Conservation (phyloP, 495 filamentous ascomycete species). For the Astrothelium macrocarpum region DNA sequence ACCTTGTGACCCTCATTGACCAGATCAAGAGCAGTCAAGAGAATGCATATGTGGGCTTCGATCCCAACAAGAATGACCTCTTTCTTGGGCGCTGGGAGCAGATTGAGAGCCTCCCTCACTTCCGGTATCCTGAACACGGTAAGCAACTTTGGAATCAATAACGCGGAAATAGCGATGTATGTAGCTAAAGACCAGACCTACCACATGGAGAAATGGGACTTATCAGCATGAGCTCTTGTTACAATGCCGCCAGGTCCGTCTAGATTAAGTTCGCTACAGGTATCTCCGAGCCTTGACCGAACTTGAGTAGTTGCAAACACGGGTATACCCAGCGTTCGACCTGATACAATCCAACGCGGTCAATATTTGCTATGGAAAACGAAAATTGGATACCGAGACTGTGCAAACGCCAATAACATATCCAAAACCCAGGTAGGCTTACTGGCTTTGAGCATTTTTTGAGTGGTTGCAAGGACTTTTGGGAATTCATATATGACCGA, state of each 20-base stretch:
- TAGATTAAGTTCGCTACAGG: constrained; percentile 57
- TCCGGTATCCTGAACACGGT: constrained; percentile 29
- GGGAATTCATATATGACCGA: constrained; percentile 70
- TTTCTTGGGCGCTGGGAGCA: constrained; percentile 15
- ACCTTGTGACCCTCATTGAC: constrained; percentile 65
- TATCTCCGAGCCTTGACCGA: constrained; percentile 61
- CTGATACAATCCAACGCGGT: constrained; percentile 21
- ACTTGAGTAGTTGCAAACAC: constrained; percentile 80
- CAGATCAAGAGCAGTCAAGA: constrained; percentile 81
- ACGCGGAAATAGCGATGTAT: neutral
- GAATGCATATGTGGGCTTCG: constrained; percentile 89
- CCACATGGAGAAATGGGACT: constrained; percentile 84
- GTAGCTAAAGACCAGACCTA: constrained; percentile 22
- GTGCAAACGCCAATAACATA: too few relatives aligned
- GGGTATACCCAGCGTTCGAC: constrained; percentile 60
- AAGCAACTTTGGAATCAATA: constrained; percentile 40
- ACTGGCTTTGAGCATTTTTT: constrained; percentile 44
- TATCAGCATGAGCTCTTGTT: constrained; percentile 57
- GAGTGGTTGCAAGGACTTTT: constrained; percentile 50
- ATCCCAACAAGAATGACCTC: constrained; percentile 70
- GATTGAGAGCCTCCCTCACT: constrained; percentile 23
- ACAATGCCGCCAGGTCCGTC: constrained; percentile 29
- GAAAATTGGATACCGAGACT: too few relatives aligned
- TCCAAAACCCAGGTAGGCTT: constrained; percentile 27
- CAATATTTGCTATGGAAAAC: neutral